Base-by-base conservation (phyloP, 2,329 filamentous ascomycete genomes). In the Aureobasidium sp. region DNA sequence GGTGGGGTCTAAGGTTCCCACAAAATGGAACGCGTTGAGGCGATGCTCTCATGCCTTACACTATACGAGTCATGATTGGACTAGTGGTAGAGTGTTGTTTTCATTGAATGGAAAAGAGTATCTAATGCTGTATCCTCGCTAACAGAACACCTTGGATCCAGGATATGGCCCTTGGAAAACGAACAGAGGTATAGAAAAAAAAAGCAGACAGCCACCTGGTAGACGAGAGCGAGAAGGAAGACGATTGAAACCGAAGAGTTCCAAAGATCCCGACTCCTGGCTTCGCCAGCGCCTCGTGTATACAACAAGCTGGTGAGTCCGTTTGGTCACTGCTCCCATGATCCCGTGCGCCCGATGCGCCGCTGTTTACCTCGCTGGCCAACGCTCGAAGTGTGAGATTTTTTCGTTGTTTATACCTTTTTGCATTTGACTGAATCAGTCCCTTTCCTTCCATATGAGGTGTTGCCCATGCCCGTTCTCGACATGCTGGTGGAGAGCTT, bases 51-150 rank as follows among this genome's bases (percentile, higher is more conserved):
- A n/a, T n/a, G n/a, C n/a, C n/a, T n/a, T n/a, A n/a, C n/a, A n/a
- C n/a, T n/a, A n/a, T n/a, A n/a, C n/a, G n/a, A n/a, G n/a, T n/a
- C n/a, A n/a, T n/a, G n/a, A n/a, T n/a, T n/a, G n/a, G n/a, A n/a
- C n/a, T n/a, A n/a, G n/a, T n/a, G n/a, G n/a, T n/a, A n/a, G n/a
- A n/a, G n/a, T 35, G 19, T 37, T 27, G 24, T 17, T 32, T 32
- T 34, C 24, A 32, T 32, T 32, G 34, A 29, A 24, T n/a, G n/a
- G n/a, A 29, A 19, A 17, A 22, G 30, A 37, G n/a, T 48, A 37
- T 48, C 44, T 48, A 48, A 48, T 48, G 44, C 44, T 48, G 16
- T 7, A 17, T 11, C 30, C 45, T 25, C 45, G 45, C 45, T 49
- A 39, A 49, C 10, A 49, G 34, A 48, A 17, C n/a, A n/a, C 27